phyloP scores from a whole-genome alignment of 2,329 filamentous ascomycete species.

The Sclerotinia glacialis region DNA sequence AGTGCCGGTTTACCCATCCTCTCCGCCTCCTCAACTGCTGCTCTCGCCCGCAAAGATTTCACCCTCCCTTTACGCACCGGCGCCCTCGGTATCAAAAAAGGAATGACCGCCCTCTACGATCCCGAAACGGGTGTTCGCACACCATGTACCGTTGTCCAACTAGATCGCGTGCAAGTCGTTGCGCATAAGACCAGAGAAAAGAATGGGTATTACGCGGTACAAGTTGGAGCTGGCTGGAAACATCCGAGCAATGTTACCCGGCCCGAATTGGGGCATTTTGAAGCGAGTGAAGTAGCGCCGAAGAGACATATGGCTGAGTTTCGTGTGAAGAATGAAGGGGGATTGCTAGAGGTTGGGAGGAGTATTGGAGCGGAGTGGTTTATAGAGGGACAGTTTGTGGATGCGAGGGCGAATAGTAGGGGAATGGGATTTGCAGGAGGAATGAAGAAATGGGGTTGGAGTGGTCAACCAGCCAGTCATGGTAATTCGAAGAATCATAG shows the following conservation, averaged over 20 bases:
- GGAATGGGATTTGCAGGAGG: constrained; percentile 95
- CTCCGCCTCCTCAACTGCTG: constrained; percentile 58
- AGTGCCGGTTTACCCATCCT: constrained; percentile 55
- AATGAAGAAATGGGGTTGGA: constrained; percentile 94
- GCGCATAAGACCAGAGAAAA: constrained; percentile 75
- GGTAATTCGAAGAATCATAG: constrained; percentile 94
- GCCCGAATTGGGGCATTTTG: constrained; percentile 84
- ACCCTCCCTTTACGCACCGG: constrained; percentile 71
- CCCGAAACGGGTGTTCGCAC: constrained; percentile 70
- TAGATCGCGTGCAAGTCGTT: constrained; percentile 88
- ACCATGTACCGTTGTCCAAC: constrained; percentile 87
- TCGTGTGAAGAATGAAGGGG: constrained; percentile 69
- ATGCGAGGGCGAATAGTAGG: constrained; percentile 73
- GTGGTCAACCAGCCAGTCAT: constrained; percentile 86
- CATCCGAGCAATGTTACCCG: constrained; percentile 74
- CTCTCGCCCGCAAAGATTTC: constrained; percentile 55
- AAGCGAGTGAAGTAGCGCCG: constrained; percentile 74
- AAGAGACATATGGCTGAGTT: constrained; percentile 87
- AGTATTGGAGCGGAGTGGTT: constrained; percentile 87
- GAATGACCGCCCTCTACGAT: constrained; percentile 91
- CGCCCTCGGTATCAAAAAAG: constrained; percentile 83
- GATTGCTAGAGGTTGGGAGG: constrained; percentile 72
- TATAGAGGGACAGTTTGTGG: constrained; percentile 82
- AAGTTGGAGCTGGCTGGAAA: constrained; percentile 77
- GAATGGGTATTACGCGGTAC: constrained; percentile 93